Evolutionary conservation across 2,329 filamentous ascomycete species (phyloP).

Genomic region (Aureobasidium sp.): DNA sequence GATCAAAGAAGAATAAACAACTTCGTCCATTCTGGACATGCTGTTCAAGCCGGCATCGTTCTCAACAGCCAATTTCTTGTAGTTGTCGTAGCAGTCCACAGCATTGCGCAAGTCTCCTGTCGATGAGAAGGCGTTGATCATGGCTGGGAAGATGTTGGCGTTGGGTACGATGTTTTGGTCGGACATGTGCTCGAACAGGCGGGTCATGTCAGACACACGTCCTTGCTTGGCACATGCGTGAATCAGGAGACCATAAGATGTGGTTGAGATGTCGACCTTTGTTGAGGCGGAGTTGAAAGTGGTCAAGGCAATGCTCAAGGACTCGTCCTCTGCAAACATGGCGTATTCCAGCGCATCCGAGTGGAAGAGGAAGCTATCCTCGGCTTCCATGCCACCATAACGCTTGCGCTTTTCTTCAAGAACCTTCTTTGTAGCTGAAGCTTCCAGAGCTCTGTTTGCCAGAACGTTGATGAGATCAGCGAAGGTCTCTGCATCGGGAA

Average conservation of each 20-base stretch:
- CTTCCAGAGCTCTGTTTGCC: slow-evolving; percentile 70
- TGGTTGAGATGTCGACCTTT: slow-evolving; percentile 61
- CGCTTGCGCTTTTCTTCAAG: slow-evolving; percentile 76
- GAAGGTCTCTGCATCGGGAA: slow-evolving; percentile 78
- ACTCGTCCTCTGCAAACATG: slow-evolving; percentile 79
- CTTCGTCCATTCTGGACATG: slow-evolving; percentile 64
- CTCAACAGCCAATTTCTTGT: slow-evolving; percentile 77
- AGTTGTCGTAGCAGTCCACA: slow-evolving; percentile 92
- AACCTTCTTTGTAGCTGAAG: slow-evolving; percentile 59
- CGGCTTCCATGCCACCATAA: slow-evolving; percentile 76
- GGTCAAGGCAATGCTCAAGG: slow-evolving; percentile 74
- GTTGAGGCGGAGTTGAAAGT: slow-evolving; percentile 71
- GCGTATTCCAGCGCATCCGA: slow-evolving; percentile 82
- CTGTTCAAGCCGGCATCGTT: slow-evolving; percentile 66
- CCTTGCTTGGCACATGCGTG: slow-evolving; percentile 77
- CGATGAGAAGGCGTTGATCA: slow-evolving; percentile 89
- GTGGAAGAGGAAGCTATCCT: slow-evolving; percentile 77
- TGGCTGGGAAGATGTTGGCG: slow-evolving; percentile 75
- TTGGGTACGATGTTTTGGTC: slow-evolving; percentile 62
- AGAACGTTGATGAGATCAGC: slow-evolving; percentile 78
- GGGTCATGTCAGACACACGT: slow-evolving; percentile 78
- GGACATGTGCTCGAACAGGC: slow-evolving; percentile 89
- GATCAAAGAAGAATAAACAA: slow-evolving; percentile 86
- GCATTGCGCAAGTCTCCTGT: slow-evolving; percentile 76
- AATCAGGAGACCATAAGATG: slow-evolving; percentile 79